Conservation (phyloP, 2,329 filamentous ascomycete genomes). For the Sporothrix sp. region DNA sequence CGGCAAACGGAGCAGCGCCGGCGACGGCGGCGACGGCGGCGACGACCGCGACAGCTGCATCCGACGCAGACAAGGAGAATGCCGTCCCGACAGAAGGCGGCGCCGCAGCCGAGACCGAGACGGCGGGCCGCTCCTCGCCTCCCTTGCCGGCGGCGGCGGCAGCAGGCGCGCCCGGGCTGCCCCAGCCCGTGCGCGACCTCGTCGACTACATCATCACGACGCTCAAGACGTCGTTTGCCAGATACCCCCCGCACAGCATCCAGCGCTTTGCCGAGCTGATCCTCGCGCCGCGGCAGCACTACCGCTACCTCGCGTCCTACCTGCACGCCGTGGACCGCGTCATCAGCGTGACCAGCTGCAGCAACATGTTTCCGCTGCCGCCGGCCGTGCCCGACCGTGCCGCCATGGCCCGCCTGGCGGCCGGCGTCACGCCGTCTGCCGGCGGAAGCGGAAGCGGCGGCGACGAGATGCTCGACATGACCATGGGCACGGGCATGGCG, state of each 20-base stretch:
- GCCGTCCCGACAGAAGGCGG: conserved; percentile 29
- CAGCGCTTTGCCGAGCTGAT: conserved; percentile 87
- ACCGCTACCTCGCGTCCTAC: conserved; percentile 72
- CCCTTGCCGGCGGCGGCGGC: no score
- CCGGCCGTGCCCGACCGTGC: conserved; percentile 51
- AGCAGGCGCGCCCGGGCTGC: conserved; percentile 30
- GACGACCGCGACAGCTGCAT: no score
- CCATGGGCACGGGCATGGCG: conserved; percentile 25
- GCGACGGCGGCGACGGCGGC: no score
- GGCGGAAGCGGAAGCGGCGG: conserved; percentile 22
- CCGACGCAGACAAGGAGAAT: conserved; percentile 54
- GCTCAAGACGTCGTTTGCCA: conserved; percentile 56
- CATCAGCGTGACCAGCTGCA: conserved; percentile 76
- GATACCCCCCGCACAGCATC: conserved; percentile 79
- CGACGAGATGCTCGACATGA: conserved; percentile 2
- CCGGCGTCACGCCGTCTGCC: conserved; percentile 39
- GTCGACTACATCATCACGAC: conserved; percentile 51
- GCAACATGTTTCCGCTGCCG: conserved; percentile 74
- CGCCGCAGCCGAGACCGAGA: neutral
- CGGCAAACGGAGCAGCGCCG: conserved; percentile 25
- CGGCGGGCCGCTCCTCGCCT: no score
- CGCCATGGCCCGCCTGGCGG: conserved; percentile 43
- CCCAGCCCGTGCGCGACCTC: conserved; percentile 53
- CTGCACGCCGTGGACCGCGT: conserved; percentile 86
- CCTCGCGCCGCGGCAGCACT: conserved; percentile 65